Conservation (phyloP, 2,329 filamentous ascomycete genomes). For the Teratosphaeria gauchensis region DNA sequence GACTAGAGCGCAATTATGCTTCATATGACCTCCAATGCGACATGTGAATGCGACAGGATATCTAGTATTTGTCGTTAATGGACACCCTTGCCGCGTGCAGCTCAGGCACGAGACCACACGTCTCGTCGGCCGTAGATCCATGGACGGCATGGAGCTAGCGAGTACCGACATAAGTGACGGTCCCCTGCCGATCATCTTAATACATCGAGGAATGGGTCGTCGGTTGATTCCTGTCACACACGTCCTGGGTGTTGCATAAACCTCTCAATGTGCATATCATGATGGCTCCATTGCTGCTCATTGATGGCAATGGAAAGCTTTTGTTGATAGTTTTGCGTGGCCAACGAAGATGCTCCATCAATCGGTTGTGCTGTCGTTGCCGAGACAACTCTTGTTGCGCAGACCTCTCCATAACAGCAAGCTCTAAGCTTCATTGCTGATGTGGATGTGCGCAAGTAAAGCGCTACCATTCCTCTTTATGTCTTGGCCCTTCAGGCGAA, state of each 20-base stretch:
- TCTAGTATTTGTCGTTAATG: neutral
- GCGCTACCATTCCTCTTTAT: conserved; percentile 55
- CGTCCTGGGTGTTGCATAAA: neutral
- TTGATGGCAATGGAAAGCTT: neutral
- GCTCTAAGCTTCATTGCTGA: neutral
- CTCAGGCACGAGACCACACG: neutral
- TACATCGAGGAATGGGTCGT: neutral
- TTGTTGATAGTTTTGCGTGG: neutral
- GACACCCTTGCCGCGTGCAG: neutral
- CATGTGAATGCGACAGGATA: neutral
- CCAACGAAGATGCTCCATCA: neutral
- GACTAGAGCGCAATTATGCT: neutral
- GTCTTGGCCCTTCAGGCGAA: conserved; percentile 63
- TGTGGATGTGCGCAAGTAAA: conserved; percentile 50
- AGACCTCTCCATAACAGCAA: neutral
- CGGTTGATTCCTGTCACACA: neutral
- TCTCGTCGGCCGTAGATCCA: neutral
- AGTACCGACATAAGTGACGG: neutral
- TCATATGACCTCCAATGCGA: neutral
- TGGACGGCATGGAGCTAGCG: neutral
- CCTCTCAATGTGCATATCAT: neutral
- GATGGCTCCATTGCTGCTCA: neutral
- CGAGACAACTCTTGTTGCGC: neutral
- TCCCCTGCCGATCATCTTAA: neutral
- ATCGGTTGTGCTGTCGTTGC: neutral